Evolutionary conservation across 768 basidiomycete genomes (phyloP), one percentile per base, ranked within the genome.

Genomic region (Lentinula sp.): DNA sequence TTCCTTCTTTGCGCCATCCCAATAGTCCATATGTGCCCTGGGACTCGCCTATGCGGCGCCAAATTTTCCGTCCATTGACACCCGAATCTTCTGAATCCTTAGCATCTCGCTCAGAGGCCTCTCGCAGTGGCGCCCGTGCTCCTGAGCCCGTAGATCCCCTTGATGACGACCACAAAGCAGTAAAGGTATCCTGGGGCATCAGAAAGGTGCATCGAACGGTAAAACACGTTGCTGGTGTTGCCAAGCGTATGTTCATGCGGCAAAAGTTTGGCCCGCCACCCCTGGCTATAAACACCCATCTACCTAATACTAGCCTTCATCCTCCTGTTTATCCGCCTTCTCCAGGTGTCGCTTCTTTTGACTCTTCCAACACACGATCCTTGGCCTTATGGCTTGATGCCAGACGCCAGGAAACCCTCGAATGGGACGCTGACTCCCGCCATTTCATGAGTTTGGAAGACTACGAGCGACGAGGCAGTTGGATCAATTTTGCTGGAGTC

Each of bases 11-110:
- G 35, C 74, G 74, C 45, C 79, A 83, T 67, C 80, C 81, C 5
- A 82, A 82, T 56, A 81, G 78, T 66, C 82, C 82, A n/a, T 83
- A 83, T 57, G 77, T 81, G 5, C 82, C 82, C 8, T 83, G 80
- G 81, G 65, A 74, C 5, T 68, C 73, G 32, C 70, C 75, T 28
- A 69, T 67, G 73, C 83, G 68, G 71, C 84, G 60, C 60, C 73
- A 70, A 63, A 76, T 74, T 65, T 75, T 74, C 61, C 76, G 64
- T 57, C 80, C 79, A 18, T 63, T 66, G 49, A 71, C 71, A 64
- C 67, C 79, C 69, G 73, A 71, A 55, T 77, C 70, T 40, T 70
- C 57, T 63, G 71, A 65, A 13, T 45, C 42, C 5, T 40, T 56
- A 72, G 76, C 71, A 39, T 70, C 53, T n/a, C 40, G n/a, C 11